These are phyloP conservation scores for Irpex sp. DNA, from an alignment of 1,284 basidiomycete species.

Conservation along the genomic window DNA sequence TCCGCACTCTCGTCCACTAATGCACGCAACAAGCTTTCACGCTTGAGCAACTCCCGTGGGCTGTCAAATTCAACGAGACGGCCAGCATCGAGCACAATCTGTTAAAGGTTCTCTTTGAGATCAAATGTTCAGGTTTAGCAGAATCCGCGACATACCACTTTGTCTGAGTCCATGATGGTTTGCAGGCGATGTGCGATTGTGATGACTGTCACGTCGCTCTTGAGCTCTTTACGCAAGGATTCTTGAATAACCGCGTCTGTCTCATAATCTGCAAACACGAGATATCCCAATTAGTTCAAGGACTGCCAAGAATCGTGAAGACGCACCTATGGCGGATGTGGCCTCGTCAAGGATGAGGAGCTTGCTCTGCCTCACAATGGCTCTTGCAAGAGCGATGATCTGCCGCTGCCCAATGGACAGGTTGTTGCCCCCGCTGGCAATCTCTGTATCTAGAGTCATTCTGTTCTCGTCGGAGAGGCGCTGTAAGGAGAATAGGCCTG, in stretches of 20 bases:
- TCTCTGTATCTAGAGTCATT: conserved; percentile 43
- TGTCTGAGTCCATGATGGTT: conserved; percentile 61
- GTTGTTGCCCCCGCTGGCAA: conserved; percentile 57
- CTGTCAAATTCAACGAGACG: conserved; percentile 31
- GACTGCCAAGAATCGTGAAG: too few species aligned
- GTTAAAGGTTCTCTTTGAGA: neutral
- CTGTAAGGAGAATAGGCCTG: conserved; percentile 50
- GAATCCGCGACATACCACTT: conserved; percentile 23
- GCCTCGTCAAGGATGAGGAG: conserved; percentile 55
- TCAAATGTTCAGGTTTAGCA: too few species aligned
- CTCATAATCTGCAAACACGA: conserved; percentile 39
- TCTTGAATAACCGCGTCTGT: conserved; percentile 56
- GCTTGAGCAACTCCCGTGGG: conserved; percentile 29
- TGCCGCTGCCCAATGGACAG: conserved; percentile 71
- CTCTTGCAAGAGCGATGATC: conserved; percentile 51
- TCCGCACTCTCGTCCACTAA: conserved; percentile 35
- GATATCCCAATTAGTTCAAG: neutral
- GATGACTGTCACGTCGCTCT: conserved; percentile 51
- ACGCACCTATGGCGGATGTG: conserved; percentile 26
- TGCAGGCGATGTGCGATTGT: conserved; percentile 67
- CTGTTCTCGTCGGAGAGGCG: conserved; percentile 39
- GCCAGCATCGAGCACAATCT: conserved; percentile 32
- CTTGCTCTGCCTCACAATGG: conserved; percentile 53
- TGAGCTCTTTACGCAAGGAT: conserved; percentile 48
- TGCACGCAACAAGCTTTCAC: conserved; percentile 29